A percentile compares a stretch with the other conserved stretches of the same genome.
phyloP scores from a whole-genome alignment of 1,284 basidiomycete species.

The Sporisorium iseilematis-ciliati region DNA sequence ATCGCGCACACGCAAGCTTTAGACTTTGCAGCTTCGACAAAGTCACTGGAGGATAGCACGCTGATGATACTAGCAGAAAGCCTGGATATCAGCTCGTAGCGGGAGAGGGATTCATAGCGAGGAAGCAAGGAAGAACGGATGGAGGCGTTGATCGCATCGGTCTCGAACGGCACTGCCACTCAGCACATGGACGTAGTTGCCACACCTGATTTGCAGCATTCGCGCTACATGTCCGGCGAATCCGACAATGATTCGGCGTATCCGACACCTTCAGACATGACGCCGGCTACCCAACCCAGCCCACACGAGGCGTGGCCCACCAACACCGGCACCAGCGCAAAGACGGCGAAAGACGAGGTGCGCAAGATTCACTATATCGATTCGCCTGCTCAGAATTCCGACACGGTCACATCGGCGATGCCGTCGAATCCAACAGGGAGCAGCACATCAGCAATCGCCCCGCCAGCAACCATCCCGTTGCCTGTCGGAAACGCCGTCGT shows the following conservation, averaged over 20 bases:
- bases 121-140: constrained; percentile 12
- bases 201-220: constrained; percentile 41
- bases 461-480: neutral
- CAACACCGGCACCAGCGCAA: constrained; percentile 10
- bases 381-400: constrained; percentile 14
- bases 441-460: neutral
- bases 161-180: constrained; percentile 4
- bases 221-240: constrained; percentile 31
- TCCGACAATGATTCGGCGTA: constrained; percentile 51
- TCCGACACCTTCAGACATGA: constrained; percentile 39
- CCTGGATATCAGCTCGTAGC: neutral
- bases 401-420: neutral
- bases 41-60: neutral
- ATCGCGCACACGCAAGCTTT: neutral
- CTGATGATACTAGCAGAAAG: neutral
- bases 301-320: constrained; percentile 11
- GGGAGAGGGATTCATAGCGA: constrained; percentile 2
- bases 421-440: neutral
- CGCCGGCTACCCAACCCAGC: constrained; percentile 11
- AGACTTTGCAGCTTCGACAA: neutral
- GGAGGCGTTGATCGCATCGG: constrained; percentile 12
- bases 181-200: constrained; percentile 10
- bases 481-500: constrained; percentile 4
- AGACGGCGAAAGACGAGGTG: constrained; percentile 17
- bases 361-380: constrained; percentile 51